These are phyloP conservation scores for Verticillium isaacii DNA, from an alignment of 2,329 filamentous ascomycete genomes.

Conservation along the genomic window DNA sequence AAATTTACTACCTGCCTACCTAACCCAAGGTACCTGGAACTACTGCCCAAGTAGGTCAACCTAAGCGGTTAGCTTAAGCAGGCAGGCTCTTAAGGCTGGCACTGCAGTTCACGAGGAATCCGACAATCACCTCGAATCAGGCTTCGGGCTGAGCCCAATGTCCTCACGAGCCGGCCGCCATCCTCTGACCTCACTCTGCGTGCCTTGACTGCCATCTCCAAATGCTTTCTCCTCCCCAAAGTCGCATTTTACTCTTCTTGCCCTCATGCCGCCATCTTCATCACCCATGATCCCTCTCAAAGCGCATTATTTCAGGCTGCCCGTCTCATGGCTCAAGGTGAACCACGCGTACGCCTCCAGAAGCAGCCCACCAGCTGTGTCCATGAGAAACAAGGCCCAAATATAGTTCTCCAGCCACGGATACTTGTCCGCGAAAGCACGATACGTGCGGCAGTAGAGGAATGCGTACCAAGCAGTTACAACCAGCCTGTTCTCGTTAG, in stretches of 20 bases:
- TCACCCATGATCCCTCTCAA: background rate
- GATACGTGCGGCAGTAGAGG: constrained; percentile 2
- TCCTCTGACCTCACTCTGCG: too few species aligned
- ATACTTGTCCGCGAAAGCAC: constrained; percentile 4
- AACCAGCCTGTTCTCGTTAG: constrained; percentile 2
- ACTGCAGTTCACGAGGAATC: too few species aligned
- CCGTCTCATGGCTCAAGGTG: constrained; percentile 7
- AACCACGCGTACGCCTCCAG: constrained; percentile 9
- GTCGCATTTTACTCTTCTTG: background rate
- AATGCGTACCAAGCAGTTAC: constrained; percentile 6
- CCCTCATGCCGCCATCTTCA: background rate
- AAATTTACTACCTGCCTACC: background rate
- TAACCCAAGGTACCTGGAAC: too few species aligned
- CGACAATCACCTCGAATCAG: too few species aligned
- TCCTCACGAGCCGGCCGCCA: too few species aligned
- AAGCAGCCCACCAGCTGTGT: constrained; percentile 5
- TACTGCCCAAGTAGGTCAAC: too few species aligned
- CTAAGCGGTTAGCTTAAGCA: too few species aligned
- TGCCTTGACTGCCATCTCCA: too few species aligned
- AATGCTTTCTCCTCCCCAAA: too few species aligned
- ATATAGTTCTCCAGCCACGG: constrained; percentile 4
- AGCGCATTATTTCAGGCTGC: background rate
- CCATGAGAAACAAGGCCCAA: constrained; percentile 7
- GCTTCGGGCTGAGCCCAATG: too few species aligned
- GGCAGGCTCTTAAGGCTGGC: too few species aligned